Conservation (phyloP, 2,329 filamentous ascomycete species). For the Colletotrichum chrysophilum region DNA sequence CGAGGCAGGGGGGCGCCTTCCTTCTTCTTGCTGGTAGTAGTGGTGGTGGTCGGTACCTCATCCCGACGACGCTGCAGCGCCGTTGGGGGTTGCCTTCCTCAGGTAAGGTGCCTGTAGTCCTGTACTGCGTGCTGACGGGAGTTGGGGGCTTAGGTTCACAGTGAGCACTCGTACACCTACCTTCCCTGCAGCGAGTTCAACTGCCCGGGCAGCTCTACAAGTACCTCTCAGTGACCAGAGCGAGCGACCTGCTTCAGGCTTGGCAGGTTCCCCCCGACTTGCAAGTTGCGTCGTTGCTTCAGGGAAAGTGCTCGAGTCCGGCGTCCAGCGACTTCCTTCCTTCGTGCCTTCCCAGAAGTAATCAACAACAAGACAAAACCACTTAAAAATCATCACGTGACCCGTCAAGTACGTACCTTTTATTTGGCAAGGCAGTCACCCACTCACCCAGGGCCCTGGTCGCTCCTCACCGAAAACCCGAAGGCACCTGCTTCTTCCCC, state of each 20-base stretch:
- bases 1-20: neutral
- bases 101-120: neutral
- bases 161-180: neutral
- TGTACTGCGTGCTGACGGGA: neutral
- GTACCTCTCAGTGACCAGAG: neutral
- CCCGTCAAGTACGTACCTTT: neutral
- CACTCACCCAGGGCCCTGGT: neutral
- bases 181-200: neutral
- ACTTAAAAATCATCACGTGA: neutral
- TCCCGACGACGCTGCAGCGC: neutral
- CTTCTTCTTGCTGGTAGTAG: neutral
- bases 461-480: neutral
- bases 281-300: neutral
- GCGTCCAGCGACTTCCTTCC: neutral
- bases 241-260: neutral
- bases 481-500: neutral
- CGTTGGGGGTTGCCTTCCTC: neutral
- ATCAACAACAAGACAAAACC: neutral
- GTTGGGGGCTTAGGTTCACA: neutral
- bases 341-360: neutral
- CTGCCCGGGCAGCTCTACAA: neutral
- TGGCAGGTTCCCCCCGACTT: conserved; percentile 12
- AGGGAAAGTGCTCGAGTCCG: neutral
- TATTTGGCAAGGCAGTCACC: neutral
- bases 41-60: neutral